A percentile compares a stretch with the other conserved stretches of the same genome.
phyloP scores from a whole-genome alignment of 2,329 filamentous ascomycete genomes.

The Cordyceps cicadae region DNA sequence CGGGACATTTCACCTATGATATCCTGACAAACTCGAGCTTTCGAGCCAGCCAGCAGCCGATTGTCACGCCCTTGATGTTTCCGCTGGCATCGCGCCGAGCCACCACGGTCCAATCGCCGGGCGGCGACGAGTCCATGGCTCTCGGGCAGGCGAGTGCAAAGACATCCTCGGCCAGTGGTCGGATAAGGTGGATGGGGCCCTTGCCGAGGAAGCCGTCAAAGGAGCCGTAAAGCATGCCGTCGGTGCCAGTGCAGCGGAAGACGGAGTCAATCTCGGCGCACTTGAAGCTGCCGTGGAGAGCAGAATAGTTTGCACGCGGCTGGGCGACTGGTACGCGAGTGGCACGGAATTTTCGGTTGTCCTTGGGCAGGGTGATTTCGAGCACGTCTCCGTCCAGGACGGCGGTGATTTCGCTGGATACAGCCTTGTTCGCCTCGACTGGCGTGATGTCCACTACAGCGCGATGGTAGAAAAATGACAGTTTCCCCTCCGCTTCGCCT shows the following conservation, averaged over 20 bases:
- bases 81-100: slow-evolving; percentile 22
- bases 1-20: not conserved
- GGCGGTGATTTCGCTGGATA: slow-evolving; percentile 19
- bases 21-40: slow-evolving; percentile 11
- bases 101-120: slow-evolving; percentile 35
- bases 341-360: slow-evolving; percentile 14
- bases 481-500: slow-evolving; percentile 17
- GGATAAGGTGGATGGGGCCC: slow-evolving; percentile 29
- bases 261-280: slow-evolving; percentile 29
- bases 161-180: slow-evolving; percentile 29
- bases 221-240: slow-evolving; percentile 31
- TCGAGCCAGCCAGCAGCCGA: slow-evolving; percentile 35
- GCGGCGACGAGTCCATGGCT: slow-evolving; percentile 32
- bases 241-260: slow-evolving; percentile 26
- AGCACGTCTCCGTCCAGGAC: slow-evolving; percentile 24
- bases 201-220: slow-evolving; percentile 34
- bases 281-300: slow-evolving; percentile 26
- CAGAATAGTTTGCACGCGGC: slow-evolving; percentile 16
- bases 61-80: slow-evolving; percentile 20
- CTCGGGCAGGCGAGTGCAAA: slow-evolving; percentile 31
- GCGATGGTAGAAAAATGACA: slow-evolving; percentile 24
- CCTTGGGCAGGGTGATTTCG: slow-evolving; percentile 19
- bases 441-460: slow-evolving; percentile 19
- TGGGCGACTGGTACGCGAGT: not conserved
- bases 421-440: slow-evolving; percentile 15